phyloP scores from a whole-genome alignment of 257 asterid genomes.

The Solanum ossicruentum region DNA sequence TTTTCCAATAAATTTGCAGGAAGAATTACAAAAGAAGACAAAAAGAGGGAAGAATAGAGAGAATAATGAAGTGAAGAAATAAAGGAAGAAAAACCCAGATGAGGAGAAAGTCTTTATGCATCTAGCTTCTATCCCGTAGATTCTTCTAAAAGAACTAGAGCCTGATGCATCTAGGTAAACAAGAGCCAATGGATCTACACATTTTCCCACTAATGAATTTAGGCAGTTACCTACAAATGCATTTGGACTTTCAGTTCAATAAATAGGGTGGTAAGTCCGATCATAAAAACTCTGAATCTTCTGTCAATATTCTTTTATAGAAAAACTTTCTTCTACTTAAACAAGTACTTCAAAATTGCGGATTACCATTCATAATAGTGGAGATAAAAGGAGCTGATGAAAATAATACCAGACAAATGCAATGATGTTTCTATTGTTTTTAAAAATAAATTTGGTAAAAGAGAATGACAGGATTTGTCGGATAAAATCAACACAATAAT shows the following conservation, averaged over 20 bases:
- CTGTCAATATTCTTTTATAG: background rate
- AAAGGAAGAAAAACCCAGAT: background rate
- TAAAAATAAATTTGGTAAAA: background rate
- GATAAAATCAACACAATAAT: background rate
- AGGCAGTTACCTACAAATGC: background rate
- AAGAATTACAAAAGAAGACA: background rate
- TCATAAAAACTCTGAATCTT: background rate
- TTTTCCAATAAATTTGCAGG: background rate
- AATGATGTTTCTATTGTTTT: background rate
- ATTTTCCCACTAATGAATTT: background rate
- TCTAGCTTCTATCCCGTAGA: background rate
- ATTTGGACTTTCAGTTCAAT: background rate
- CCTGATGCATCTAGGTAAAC: background rate
- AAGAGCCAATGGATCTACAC: background rate
- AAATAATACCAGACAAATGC: background rate
- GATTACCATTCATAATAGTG: background rate
- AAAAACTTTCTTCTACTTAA: background rate
- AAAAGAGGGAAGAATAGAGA: background rate
- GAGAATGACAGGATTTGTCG: background rate
- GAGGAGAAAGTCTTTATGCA: background rate
- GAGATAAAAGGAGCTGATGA: background rate
- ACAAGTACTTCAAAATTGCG: background rate
- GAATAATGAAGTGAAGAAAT: background rate
- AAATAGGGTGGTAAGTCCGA: background rate
- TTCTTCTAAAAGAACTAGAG: background rate